Base-by-base conservation (phyloP, 129 eudicot genomes). In the Chrysanthemum lavandulifolium region DNA sequence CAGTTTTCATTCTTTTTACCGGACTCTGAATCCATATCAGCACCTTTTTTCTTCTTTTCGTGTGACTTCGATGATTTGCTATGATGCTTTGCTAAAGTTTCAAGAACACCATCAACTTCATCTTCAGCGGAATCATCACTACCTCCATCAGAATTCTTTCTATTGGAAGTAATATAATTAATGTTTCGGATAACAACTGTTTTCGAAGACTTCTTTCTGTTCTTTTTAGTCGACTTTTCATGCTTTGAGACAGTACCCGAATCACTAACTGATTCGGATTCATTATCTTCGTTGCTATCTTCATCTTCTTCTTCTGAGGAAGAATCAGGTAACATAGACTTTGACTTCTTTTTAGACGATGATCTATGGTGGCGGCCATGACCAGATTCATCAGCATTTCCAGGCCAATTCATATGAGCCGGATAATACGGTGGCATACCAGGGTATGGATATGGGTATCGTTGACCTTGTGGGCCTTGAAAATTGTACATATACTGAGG, bases 171-270 rank as follows among this genome's bases (percentile, higher is more conserved):
- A 14, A 94, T 90, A 76, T 94, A 94, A 65, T 94, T 94, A 68
- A 94, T 88, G 75, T 94, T 94, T 50, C 99, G 97, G 36, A 94
- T 94, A 43, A 94, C 97, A 16, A 94, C 99, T 1, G 90, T 94
- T 77, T 89, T 94, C 52, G 99, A 94, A 10, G 91, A 77, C 78
- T 83, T 92, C 67, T 90, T 94, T 79, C 80, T 82, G 67, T 86
- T 78, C 82, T 81, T 90, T 73, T 76, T 90, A 33, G 33, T 52
- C 56, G 78, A 70, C 82, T 87, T 86, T 73, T 82, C 93, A 33
- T 78, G 83, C 77, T 82, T 83, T 51, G 68, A 75, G 58, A 36
- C 74, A 5, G 80, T 85, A 64, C 84, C 91, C 0, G 89, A 75
- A 73, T 81, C 95, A 66, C 80, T 81, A 57, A 53, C 88, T 3